Evolutionary conservation across 176 grass and related monocot genomes (phyloP).

Genomic region (Hordeum vulgare): MorexV3_pseudomolecules_assembly NC_058522.1:149732417-149732916

Average conservation of each 20-base stretch:
- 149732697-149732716: conserved; percentile 48
- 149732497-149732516: no score
- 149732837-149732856: conserved; percentile 24
- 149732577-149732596: neutral
- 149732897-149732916: conserved; percentile 36
- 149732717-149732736: conserved; percentile 43
- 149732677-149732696: conserved; percentile 35
- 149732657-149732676: conserved; percentile 40
- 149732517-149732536: no score
- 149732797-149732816: conserved; percentile 39
- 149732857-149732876: conserved; percentile 38
- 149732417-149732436: no score
- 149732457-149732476: no score
- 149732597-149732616: conserved; percentile 6
- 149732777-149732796: conserved; percentile 44
- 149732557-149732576: neutral
- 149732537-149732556: neutral
- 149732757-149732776: conserved; percentile 34
- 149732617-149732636: conserved; percentile 19
- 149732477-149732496: no score
- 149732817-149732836: conserved; percentile 28
- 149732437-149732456: no score
- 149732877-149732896: conserved; percentile 51
- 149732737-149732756: conserved; percentile 47
- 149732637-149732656: conserved; percentile 32